Evolutionary conservation across 164 flowering plant species (phyloP).

Genomic region (Nymphaea colorata): DNA sequence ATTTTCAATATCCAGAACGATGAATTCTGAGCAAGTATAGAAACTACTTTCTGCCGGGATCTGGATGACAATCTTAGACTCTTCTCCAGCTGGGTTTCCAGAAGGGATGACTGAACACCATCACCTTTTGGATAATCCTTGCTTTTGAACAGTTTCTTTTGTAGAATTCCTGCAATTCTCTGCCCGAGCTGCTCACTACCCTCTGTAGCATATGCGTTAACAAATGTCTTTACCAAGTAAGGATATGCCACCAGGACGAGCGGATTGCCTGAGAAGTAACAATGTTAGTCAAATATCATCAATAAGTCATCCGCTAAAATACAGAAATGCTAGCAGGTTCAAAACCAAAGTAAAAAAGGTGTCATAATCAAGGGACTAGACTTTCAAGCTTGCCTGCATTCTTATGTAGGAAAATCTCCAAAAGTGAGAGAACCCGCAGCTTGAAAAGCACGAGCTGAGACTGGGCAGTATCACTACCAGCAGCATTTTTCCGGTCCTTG

Average conservation of each 20-base stretch:
- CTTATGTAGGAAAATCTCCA: constrained; percentile 76
- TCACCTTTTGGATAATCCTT: constrained; percentile 67
- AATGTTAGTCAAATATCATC: not conserved
- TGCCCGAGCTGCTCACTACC: constrained; percentile 77
- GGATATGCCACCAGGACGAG: constrained; percentile 67
- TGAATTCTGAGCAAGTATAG: constrained; percentile 60
- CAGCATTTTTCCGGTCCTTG: constrained; percentile 62
- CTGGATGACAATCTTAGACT: constrained; percentile 19
- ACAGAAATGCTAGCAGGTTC: not conserved
- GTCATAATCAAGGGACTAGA: not conserved
- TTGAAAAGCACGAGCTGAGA: constrained; percentile 85
- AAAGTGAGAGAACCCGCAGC: constrained; percentile 89
- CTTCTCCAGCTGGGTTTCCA: constrained; percentile 54
- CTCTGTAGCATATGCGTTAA: constrained; percentile 55
- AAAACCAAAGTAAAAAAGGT: not conserved
- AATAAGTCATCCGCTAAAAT: too few relatives aligned
- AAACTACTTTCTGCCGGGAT: constrained; percentile 53
- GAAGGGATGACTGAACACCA: constrained; percentile 29
- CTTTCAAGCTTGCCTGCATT: constrained; percentile 55
- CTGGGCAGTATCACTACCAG: constrained; percentile 59
- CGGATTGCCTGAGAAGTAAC: constrained; percentile 38
- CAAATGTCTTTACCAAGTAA: constrained; percentile 57
- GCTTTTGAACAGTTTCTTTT: constrained; percentile 74
- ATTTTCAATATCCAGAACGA: constrained; percentile 73
- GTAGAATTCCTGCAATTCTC: constrained; percentile 80